phyloP scores from a whole-genome alignment of 2,329 filamentous ascomycete species.

The Colletotrichum zoysiae region DNA sequence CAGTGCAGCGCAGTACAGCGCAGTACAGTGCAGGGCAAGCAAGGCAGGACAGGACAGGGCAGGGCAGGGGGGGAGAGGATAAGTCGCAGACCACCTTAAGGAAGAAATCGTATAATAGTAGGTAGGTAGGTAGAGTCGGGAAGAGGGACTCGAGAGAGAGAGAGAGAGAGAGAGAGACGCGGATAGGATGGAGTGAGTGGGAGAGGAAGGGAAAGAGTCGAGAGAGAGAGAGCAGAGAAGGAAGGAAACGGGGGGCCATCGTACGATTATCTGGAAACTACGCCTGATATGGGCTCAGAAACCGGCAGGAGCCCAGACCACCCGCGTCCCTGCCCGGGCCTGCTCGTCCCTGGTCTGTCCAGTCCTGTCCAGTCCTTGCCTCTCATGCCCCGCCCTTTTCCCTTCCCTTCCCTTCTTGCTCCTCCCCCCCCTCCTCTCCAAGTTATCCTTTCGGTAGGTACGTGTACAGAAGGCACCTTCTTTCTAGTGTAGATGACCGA shows the following conservation, averaged over 20 bases:
- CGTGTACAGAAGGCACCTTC: neutral
- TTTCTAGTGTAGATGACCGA: neutral
- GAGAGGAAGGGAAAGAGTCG: constrained; percentile 17
- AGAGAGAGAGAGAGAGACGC: neutral
- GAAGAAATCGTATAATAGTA: neutral
- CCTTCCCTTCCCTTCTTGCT: neutral
- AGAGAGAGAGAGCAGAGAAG: constrained; percentile 17
- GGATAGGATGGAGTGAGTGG: constrained; percentile 5
- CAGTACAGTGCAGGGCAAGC: neutral
- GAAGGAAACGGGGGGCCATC: constrained; percentile 36
- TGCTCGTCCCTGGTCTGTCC: neutral
- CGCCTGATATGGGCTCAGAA: constrained; percentile 39
- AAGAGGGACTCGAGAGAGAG: too few relatives aligned
- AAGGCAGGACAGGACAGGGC: neutral
- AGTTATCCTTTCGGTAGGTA: neutral
- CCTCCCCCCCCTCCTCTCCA: neutral
- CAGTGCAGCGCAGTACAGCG: too few relatives aligned
- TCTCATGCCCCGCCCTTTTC: too few relatives aligned
- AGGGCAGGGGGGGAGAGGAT: neutral
- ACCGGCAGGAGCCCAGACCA: constrained; percentile 21
- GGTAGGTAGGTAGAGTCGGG: neutral
- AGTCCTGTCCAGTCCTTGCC: neutral
- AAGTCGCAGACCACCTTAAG: neutral
- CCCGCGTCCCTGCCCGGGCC: constrained; percentile 29
- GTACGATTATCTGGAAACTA: constrained; percentile 43